These are phyloP conservation scores for Fusarium sublunatum DNA, from an alignment of 2,329 filamentous ascomycete species.

Conservation along the genomic window DNA sequence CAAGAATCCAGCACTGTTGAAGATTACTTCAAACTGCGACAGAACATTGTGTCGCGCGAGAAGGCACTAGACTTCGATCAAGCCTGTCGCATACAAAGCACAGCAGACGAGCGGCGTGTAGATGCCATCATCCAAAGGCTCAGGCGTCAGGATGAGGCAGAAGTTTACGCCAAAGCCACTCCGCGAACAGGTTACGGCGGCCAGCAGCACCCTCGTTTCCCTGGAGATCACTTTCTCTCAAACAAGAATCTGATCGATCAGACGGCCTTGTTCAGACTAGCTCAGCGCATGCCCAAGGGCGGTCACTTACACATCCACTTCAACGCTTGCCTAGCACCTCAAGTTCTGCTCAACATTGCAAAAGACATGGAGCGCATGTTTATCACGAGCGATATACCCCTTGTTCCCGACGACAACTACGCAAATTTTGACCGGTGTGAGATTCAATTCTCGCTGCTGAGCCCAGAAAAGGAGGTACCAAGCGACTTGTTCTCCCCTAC, in stretches of 20 bases:
- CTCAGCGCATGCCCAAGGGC: conserved; percentile 74
- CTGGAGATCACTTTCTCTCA: conserved; percentile 68
- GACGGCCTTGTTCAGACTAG: conserved; percentile 68
- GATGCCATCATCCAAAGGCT: conserved; percentile 56
- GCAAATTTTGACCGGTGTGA: conserved; percentile 65
- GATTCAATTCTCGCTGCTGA: conserved; percentile 69
- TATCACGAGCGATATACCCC: conserved; percentile 68
- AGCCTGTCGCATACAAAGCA: conserved; percentile 48
- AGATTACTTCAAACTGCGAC: conserved; percentile 50
- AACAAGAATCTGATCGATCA: conserved; percentile 64
- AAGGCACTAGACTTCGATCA: conserved; percentile 56
- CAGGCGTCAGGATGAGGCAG: conserved; percentile 50
- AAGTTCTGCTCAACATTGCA: conserved; percentile 66
- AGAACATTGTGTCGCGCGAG: conserved; percentile 49
- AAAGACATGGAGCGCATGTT: conserved; percentile 73
- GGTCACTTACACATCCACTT: conserved; percentile 81
- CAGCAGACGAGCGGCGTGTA: conserved; percentile 51
- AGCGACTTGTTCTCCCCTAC: conserved; percentile 61
- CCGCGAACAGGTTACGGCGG: conserved; percentile 53
- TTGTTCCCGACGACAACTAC: conserved; percentile 55
- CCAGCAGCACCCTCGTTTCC: conserved; percentile 58
- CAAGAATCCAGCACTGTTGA: conserved; percentile 22
- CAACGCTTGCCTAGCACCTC: conserved; percentile 76
- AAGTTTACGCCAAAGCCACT: conserved; percentile 51
- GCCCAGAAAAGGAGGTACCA: conserved; percentile 49